These are phyloP conservation scores for Eleusine coracana DNA, from an alignment of 176 grass and related monocot species.

Conservation along the genomic window DNA sequence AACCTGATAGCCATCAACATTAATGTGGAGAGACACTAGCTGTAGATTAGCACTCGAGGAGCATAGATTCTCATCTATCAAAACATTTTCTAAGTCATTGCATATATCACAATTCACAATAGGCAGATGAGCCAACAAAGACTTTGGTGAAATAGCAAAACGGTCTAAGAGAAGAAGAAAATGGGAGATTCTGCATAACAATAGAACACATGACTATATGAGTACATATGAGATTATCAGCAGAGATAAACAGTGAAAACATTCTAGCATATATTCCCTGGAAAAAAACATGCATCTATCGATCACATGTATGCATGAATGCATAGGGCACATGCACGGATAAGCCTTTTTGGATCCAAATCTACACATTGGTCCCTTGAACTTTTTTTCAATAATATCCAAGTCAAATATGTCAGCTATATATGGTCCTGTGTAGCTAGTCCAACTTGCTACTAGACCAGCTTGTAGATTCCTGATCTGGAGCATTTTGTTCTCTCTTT, in stretches of 20 bases:
- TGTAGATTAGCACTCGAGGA: no score
- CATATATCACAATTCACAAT: no score
- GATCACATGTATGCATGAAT: not conserved
- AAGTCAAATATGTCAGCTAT: slow-evolving; percentile 4
- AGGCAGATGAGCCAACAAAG: no score
- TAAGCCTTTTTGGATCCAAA: slow-evolving; percentile 5
- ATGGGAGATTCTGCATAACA: not conserved
- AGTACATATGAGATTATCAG: not conserved
- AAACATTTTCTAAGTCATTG: no score
- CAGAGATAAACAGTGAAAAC: not conserved
- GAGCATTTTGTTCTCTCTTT: not conserved
- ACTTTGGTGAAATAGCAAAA: no score
- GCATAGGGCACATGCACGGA: not conserved
- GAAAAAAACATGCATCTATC: not conserved
- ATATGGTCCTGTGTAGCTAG: not conserved
- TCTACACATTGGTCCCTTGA: not conserved
- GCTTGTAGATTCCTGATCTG: slow-evolving; percentile 34
- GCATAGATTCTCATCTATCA: no score
- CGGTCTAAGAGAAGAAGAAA: no score
- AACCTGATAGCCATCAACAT: no score
- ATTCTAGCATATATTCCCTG: not conserved
- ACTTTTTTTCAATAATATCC: not conserved
- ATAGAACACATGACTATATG: not conserved
- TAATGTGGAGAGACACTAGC: no score
- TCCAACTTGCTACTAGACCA: not conserved